phyloP scores from a whole-genome alignment of 1,284 basidiomycete genomes.

The Malassezia caprae region DNA sequence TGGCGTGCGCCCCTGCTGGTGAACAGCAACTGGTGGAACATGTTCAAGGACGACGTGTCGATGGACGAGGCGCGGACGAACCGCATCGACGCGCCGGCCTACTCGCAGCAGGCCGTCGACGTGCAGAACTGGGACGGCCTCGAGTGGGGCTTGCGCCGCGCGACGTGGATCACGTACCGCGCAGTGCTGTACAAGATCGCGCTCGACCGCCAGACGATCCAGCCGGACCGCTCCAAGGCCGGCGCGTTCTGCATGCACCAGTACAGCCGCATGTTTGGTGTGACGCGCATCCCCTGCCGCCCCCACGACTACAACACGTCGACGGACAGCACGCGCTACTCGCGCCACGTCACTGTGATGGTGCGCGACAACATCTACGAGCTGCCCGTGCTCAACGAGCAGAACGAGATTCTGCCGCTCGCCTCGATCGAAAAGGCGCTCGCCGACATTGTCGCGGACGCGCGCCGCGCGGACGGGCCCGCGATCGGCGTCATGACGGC shows the following conservation, averaged over 20 bases:
- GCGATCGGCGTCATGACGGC: conserved; percentile 66
- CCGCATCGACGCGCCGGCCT: conserved; percentile 38
- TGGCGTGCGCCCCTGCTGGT: conserved; percentile 76
- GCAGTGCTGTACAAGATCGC: conserved; percentile 66
- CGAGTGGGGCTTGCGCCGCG: conserved; percentile 74
- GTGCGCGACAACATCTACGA: conserved; percentile 73
- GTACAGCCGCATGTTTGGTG: conserved; percentile 50
- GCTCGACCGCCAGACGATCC: conserved; percentile 57
- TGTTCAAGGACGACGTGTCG: conserved; percentile 57
- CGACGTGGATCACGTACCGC: conserved; percentile 70
- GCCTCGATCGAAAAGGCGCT: conserved; percentile 62
- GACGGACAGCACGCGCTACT: conserved; percentile 50
- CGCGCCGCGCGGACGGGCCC: conserved; percentile 52
- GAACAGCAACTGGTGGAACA: conserved; percentile 96
- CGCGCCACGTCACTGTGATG: conserved; percentile 62
- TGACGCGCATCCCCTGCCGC: conserved; percentile 48
- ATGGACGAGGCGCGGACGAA: conserved; percentile 48
- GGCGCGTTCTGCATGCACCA: conserved; percentile 57
- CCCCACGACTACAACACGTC: conserved; percentile 50
- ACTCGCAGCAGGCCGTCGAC: conserved; percentile 20
- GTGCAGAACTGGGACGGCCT: conserved; percentile 38
- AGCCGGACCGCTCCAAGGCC: conserved; percentile 53
- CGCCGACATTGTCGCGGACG: conserved; percentile 62
- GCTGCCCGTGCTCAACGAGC: conserved; percentile 55
- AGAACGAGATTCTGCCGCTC: conserved; percentile 50